Conservation (phyloP, 169 alveolate genomes). For the Theileria annulata region DNA sequence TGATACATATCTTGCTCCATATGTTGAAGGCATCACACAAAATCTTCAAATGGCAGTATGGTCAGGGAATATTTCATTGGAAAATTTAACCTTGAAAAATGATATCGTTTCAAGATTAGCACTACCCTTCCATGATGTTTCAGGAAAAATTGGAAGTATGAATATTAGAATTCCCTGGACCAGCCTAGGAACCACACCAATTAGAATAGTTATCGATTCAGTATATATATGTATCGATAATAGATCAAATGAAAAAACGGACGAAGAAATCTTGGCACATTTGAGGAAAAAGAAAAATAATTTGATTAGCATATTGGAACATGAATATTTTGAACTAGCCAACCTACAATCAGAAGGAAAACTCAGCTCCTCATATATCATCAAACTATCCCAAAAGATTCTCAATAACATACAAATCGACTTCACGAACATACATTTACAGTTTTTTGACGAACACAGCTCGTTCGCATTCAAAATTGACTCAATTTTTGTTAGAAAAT, state of each 20-base stretch:
- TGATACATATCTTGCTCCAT: constrained; percentile 83
- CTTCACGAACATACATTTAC: constrained; percentile 78
- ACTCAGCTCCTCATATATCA: constrained; percentile 74
- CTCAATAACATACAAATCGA: constrained; percentile 81
- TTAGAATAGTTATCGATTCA: constrained; percentile 74
- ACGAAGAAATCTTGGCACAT: constrained; percentile 69
- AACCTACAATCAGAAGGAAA: constrained; percentile 44
- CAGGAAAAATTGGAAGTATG: constrained; percentile 79
- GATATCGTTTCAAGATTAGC: constrained; percentile 77
- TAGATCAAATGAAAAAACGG: constrained; percentile 69
- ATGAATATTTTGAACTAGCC: constrained; percentile 61
- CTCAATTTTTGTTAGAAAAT: constrained; percentile 71
- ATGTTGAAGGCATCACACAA: constrained; percentile 82
- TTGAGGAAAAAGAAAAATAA: constrained; percentile 68
- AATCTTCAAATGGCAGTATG: constrained; percentile 84
- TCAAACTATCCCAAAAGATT: constrained; percentile 76
- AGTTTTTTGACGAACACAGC: constrained; percentile 73
- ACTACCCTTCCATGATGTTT: constrained; percentile 70
- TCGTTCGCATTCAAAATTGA: constrained; percentile 72
- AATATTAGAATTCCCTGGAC: constrained; percentile 83
- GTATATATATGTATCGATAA: constrained; percentile 78
- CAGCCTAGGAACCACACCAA: constrained; percentile 78
- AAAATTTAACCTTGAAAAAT: constrained; percentile 77
- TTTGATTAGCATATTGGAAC: constrained; percentile 42
- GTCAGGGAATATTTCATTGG: constrained; percentile 83